These are phyloP conservation scores for Dioszegia aurantiaca DNA, from an alignment of 768 basidiomycete genomes.

Conservation along the genomic window DNA sequence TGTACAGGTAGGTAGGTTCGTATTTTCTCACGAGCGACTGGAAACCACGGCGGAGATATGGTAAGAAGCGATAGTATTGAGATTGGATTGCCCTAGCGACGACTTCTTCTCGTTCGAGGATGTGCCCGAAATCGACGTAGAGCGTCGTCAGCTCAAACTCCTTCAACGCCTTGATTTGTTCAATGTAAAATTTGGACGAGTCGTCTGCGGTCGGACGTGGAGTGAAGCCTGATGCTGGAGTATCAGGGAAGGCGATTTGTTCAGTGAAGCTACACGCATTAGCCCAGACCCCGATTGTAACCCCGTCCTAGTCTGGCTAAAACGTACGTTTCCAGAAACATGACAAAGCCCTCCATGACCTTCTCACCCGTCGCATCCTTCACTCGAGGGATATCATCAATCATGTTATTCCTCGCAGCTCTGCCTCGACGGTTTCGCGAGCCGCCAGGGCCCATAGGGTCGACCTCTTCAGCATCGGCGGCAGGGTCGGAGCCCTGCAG, in stretches of 20 bases:
- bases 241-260: constrained; percentile 71
- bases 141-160: constrained; percentile 92
- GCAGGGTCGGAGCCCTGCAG: constrained; percentile 25
- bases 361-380: constrained; percentile 94
- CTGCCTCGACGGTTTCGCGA: constrained; percentile 14
- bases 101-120: constrained; percentile 84
- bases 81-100: constrained; percentile 89
- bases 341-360: constrained; percentile 85
- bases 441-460: constrained; percentile 1
- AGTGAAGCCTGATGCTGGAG: constrained; percentile 62
- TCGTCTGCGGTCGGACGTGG: constrained; percentile 54
- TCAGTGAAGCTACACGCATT: constrained; percentile 68
- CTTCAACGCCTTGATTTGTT: constrained; percentile 92
- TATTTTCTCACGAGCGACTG: constrained; percentile 82
- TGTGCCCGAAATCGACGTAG: constrained; percentile 91
- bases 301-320: not conserved
- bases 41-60: constrained; percentile 86
- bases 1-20: constrained; percentile 91
- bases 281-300: not conserved
- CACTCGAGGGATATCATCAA: constrained; percentile 73
- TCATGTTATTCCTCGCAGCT: constrained; percentile 25
- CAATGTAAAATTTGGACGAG: constrained; percentile 72
- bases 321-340: constrained; percentile 79
- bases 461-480: constrained; percentile 29
- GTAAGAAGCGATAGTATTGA: constrained; percentile 95